These are phyloP conservation scores for Pelargonium nanum DNA, from an alignment of 345 rosid genomes.

Conservation along the genomic window DNA sequence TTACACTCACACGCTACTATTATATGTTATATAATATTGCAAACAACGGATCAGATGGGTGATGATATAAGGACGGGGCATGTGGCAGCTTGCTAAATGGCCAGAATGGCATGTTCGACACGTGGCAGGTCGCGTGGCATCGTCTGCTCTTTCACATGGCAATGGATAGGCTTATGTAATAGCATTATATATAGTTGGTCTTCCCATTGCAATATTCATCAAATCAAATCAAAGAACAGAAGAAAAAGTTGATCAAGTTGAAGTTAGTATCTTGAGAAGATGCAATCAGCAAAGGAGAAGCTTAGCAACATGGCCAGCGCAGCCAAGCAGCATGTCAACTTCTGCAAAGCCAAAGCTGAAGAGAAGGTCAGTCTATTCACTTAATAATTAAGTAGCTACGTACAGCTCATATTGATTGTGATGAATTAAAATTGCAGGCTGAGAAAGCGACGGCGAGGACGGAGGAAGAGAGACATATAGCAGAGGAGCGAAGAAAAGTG, in stretches of 20 bases:
- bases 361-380: constrained; percentile 26
- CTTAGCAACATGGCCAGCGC: constrained; percentile 54
- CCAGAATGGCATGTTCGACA: constrained; percentile 7
- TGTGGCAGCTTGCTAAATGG: constrained; percentile 8
- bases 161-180: background rate
- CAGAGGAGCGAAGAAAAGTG: constrained; percentile 45
- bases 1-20: no score
- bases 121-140: constrained; percentile 4
- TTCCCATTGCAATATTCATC: background rate
- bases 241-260: background rate
- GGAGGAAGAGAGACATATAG: constrained; percentile 42
- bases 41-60: background rate
- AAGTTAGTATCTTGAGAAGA: constrained; percentile 13
- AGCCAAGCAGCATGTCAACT: constrained; percentile 46
- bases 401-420: background rate
- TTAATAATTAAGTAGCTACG: background rate
- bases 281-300: constrained; percentile 55
- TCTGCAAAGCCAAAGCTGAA: constrained; percentile 41
- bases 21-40: no score
- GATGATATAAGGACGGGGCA: background rate
- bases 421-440: constrained; percentile 19
- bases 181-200: background rate
- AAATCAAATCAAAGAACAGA: no score
- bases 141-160: no score
- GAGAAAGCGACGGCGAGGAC: constrained; percentile 47